These are phyloP conservation scores for Microbotryum silenes-acaulis DNA, from an alignment of 1,284 basidiomycete species.

Conservation along the genomic window DNA sequence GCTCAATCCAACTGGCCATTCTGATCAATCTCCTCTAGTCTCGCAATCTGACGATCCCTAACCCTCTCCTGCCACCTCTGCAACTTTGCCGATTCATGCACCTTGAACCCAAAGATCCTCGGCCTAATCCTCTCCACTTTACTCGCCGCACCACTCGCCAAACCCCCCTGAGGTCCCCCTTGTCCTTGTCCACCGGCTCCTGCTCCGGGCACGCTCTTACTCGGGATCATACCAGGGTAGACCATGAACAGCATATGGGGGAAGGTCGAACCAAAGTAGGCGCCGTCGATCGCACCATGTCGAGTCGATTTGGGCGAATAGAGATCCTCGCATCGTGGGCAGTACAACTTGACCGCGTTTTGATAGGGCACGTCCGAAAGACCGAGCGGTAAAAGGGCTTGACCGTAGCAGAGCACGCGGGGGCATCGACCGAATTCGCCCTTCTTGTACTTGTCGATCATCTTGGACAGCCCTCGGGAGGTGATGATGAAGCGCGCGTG, in stretches of 20 bases:
- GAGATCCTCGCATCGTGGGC: slow-evolving; percentile 91
- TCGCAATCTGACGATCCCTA: slow-evolving; percentile 57
- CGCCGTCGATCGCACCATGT: slow-evolving; percentile 90
- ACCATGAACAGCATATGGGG: slow-evolving; percentile 92
- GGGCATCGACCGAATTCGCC: slow-evolving; percentile 94
- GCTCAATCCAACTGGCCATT: slow-evolving; percentile 2
- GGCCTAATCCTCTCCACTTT: slow-evolving; percentile 85
- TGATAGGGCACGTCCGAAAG: slow-evolving; percentile 89
- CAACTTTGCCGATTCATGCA: slow-evolving; percentile 84
- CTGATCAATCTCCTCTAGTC: background rate
- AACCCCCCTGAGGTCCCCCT: slow-evolving; percentile 47
- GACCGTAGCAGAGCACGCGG: slow-evolving; percentile 81
- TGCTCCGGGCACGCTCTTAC: slow-evolving; percentile 57
- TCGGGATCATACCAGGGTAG: slow-evolving; percentile 79
- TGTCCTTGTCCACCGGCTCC: slow-evolving; percentile 30
- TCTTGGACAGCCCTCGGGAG: slow-evolving; percentile 82
- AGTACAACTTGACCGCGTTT: slow-evolving; percentile 94
- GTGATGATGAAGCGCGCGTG: slow-evolving; percentile 97
- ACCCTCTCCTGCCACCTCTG: slow-evolving; percentile 87
- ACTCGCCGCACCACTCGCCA: slow-evolving; percentile 55
- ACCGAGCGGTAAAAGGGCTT: slow-evolving; percentile 89
- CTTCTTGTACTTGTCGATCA: slow-evolving; percentile 91
- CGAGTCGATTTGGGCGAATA: slow-evolving; percentile 91
- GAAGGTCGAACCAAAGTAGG: slow-evolving; percentile 91
- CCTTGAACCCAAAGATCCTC: slow-evolving; percentile 87